These are phyloP conservation scores for Linanthus parryae DNA, from an alignment of 148 eudicot species.

Conservation along the genomic window DNA sequence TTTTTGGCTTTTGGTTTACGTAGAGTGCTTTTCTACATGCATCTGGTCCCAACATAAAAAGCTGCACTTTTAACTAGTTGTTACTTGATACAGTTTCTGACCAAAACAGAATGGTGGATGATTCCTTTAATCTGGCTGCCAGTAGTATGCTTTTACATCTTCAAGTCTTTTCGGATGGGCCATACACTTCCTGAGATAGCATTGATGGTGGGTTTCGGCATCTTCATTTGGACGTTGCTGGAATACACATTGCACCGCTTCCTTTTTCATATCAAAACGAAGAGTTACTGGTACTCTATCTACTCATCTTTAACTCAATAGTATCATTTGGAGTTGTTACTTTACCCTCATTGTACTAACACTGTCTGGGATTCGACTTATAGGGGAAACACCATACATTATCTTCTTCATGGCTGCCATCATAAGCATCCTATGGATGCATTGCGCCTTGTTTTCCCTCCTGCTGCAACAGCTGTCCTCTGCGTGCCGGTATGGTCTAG, in stretches of 20 bases:
- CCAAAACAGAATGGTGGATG: constrained; percentile 75
- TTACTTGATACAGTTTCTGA: constrained; percentile 47
- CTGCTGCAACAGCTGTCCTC: constrained; percentile 69
- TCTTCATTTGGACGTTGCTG: constrained; percentile 68
- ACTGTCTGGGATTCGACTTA: constrained; percentile 1
- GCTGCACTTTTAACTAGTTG: constrained; percentile 4
- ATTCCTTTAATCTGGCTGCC: constrained; percentile 84
- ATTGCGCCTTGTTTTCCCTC: constrained; percentile 89
- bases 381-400: constrained; percentile 71
- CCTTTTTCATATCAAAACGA: constrained; percentile 84
- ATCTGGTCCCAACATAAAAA: no score
- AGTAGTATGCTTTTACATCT: constrained; percentile 56
- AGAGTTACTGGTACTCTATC: constrained; percentile 70
- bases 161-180: constrained; percentile 43
- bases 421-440: constrained; percentile 94
- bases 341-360: background rate
- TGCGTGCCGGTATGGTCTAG: constrained; percentile 46
- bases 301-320: no score
- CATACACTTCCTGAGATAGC: constrained; percentile 37
- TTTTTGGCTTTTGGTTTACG: no score
- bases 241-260: constrained; percentile 80
- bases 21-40: no score
- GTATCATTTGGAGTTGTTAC: no score
- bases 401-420: constrained; percentile 90
- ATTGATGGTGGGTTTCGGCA: constrained; percentile 39